A percentile compares a stretch with the other conserved stretches of the same genome.
Conservation (phyloP, 148 eudicot genomes). For the Diospyros lotus region DNA sequence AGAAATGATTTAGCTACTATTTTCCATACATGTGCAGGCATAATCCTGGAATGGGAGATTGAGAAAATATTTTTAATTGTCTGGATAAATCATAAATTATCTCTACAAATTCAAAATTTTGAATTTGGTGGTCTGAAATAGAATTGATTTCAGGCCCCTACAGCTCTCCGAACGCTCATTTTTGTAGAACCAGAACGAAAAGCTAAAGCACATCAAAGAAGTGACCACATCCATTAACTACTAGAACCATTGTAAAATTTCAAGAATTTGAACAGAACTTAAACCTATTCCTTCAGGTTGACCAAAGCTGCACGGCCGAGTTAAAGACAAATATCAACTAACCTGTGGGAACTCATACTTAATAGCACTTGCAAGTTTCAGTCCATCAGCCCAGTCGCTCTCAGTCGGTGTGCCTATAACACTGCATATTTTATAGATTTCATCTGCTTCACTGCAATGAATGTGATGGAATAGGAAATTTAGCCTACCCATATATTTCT, state of each 20-base stretch:
- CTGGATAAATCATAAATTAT: too few relatives aligned
- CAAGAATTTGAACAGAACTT: not conserved
- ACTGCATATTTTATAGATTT: slow-evolving; percentile 84
- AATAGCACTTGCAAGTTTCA: slow-evolving; percentile 65
- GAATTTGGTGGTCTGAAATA: too few relatives aligned
- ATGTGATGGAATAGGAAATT: not conserved
- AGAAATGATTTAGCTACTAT: too few relatives aligned
- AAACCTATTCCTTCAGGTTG: not conserved
- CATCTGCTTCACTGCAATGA: slow-evolving; percentile 84
- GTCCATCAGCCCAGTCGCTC: slow-evolving; percentile 63
- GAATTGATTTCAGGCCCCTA: too few relatives aligned
- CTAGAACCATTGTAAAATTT: not conserved
- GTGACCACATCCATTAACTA: not conserved
- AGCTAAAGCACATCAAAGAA: not conserved
- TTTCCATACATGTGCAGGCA: too few relatives aligned
- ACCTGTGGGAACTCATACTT: slow-evolving; percentile 94
- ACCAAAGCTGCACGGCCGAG: not conserved
- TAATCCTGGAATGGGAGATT: too few relatives aligned
- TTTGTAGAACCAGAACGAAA: not conserved
- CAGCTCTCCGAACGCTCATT: too few relatives aligned
- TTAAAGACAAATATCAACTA: not conserved
- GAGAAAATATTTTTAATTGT: too few relatives aligned
- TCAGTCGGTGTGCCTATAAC: slow-evolving; percentile 79
- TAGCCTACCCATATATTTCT: not conserved
- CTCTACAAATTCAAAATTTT: too few relatives aligned